phyloP scores from a whole-genome alignment of 2,329 filamentous ascomycete genomes.

The Cadophora malorum region DNA sequence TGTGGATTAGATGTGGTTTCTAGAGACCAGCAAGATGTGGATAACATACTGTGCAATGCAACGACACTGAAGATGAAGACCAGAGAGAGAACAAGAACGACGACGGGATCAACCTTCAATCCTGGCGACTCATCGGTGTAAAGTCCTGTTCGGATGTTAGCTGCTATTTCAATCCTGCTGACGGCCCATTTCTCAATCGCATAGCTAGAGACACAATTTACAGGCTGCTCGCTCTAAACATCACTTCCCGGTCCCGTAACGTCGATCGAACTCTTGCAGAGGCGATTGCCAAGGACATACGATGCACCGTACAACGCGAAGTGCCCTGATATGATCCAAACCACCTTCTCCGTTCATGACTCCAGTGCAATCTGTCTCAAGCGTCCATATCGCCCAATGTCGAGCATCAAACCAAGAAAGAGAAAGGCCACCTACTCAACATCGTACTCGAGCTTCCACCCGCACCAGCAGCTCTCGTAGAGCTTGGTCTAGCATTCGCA shows the following conservation, averaged over 20 bases:
- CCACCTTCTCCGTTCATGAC: no score
- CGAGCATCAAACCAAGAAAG: not conserved
- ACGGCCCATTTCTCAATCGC: no score
- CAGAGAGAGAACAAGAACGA: slow-evolving; percentile 93
- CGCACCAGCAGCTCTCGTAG: slow-evolving; percentile 90
- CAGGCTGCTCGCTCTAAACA: no score
- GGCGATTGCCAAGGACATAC: no score
- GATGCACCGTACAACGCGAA: no score
- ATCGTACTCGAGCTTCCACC: slow-evolving; percentile 93
- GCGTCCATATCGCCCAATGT: no score
- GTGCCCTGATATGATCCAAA: no score
- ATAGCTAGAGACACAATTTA: no score
- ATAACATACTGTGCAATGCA: slow-evolving; percentile 84
- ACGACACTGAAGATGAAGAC: slow-evolving; percentile 99
- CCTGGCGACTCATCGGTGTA: slow-evolving; percentile 99
- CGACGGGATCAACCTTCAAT: slow-evolving; percentile 96
- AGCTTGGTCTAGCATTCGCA: slow-evolving; percentile 90
- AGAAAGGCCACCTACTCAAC: slow-evolving; percentile 73
- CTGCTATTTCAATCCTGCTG: no score
- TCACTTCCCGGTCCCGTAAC: no score
- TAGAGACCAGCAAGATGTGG: slow-evolving; percentile 11
- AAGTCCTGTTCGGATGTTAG: slow-evolving; percentile 61
- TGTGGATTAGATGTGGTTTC: not conserved
- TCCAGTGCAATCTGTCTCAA: no score
- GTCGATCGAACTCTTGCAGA: no score